Conservation (phyloP, 2,329 filamentous ascomycete genomes). For the Plenodomus tracheiphilus region DNA sequence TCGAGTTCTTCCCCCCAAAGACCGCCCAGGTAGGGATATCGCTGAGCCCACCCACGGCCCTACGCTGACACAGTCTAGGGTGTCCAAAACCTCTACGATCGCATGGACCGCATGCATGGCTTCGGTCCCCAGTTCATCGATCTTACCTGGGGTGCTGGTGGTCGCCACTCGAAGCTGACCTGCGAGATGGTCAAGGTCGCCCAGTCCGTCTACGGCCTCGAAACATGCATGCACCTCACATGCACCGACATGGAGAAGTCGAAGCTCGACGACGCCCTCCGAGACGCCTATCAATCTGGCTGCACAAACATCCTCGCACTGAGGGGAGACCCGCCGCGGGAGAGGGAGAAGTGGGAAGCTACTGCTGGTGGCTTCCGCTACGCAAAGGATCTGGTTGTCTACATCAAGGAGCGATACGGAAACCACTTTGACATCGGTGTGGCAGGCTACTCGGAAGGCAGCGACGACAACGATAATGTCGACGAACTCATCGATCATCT, state of each 20-base stretch:
- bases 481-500: constrained; percentile 86
- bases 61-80: constrained; percentile 53
- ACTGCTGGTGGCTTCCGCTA: constrained; percentile 87
- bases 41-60: background rate
- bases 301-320: constrained; percentile 97
- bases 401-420: constrained; percentile 78
- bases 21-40: constrained; percentile 67
- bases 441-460: constrained; percentile 93
- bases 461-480: constrained; percentile 87
- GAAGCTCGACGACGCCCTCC: constrained; percentile 86
- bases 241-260: constrained; percentile 97
- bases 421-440: constrained; percentile 97
- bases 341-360: constrained; percentile 91
- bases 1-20: constrained; percentile 99
- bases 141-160: constrained; percentile 97
- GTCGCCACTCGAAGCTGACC: constrained; percentile 85
- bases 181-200: constrained; percentile 97
- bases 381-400: constrained; percentile 84
- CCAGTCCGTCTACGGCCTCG: constrained; percentile 91
- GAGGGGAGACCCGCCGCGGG: constrained; percentile 88
- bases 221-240: constrained; percentile 98
- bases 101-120: constrained; percentile 98
- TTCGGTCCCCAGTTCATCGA: constrained; percentile 95
- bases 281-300: constrained; percentile 87
- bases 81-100: constrained; percentile 98